A percentile compares a stretch with the other conserved stretches of the same genome.
These are phyloP conservation scores for Gossypium sturtianum DNA, from an alignment of 345 rosid species.

Conservation along the genomic window DNA sequence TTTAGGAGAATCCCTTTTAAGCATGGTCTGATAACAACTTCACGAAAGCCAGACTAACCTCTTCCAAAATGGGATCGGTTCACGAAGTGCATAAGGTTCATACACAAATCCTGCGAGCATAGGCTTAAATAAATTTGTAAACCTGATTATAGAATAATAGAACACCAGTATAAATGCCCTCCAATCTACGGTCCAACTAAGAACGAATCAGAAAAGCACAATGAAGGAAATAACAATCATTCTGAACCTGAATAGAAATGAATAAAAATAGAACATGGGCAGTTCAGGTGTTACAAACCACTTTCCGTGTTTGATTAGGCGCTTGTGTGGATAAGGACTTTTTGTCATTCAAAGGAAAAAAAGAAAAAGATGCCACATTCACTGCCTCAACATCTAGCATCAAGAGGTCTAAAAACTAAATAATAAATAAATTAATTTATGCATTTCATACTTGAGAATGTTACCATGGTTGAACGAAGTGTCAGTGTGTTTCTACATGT, in stretches of 20 bases:
- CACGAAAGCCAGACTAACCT: slow-evolving; percentile 41
- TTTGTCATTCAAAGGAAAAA: slow-evolving; percentile 29
- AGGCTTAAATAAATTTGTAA: slow-evolving; percentile 5
- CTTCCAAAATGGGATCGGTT: slow-evolving; percentile 68
- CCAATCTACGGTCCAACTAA: background rate
- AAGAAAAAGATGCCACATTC: slow-evolving; percentile 12
- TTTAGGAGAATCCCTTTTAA: background rate
- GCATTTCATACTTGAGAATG: slow-evolving; percentile 12
- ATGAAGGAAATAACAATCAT: background rate
- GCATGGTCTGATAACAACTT: background rate
- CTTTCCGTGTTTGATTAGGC: slow-evolving; percentile 58
- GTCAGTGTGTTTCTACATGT: slow-evolving; percentile 29
- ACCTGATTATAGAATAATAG: background rate
- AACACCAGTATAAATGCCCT: background rate
- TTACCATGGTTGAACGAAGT: slow-evolving; percentile 58
- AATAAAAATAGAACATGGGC: background rate
- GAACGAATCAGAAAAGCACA: background rate
- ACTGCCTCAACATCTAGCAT: background rate
- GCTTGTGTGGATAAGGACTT: slow-evolving; percentile 44
- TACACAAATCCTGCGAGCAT: slow-evolving; percentile 56
- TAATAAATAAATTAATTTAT: background rate
- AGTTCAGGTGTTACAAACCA: slow-evolving; percentile 38
- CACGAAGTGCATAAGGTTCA: slow-evolving; percentile 72
- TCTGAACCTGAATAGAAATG: background rate
- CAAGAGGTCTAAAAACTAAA: background rate